A percentile compares a stretch with the other conserved stretches of the same genome.
Conservation (phyloP, 176 grass and related monocot species). For the Oryza punctata region DNA sequence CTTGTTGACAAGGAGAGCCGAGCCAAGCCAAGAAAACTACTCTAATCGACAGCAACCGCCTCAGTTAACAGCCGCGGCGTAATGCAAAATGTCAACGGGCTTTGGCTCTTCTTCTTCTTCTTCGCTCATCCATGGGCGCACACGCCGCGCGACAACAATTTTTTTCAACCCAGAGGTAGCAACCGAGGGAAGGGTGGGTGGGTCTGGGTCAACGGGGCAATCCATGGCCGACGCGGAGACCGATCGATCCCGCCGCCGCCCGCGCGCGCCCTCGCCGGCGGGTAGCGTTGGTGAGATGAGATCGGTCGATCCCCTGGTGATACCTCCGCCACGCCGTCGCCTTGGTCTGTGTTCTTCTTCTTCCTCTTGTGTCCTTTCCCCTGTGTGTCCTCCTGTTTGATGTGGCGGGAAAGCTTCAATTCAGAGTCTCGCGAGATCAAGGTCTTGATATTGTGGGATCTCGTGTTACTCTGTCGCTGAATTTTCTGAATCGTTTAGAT, state of each 20-base stretch:
- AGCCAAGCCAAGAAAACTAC: neutral
- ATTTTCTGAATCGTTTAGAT: neutral
- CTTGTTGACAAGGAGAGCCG: neutral
- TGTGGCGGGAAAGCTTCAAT: neutral
- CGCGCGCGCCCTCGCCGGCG: neutral
- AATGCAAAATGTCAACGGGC: neutral
- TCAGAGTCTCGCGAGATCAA: too few species aligned
- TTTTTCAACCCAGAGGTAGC: neutral
- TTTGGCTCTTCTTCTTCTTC: neutral
- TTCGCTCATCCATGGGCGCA: too few species aligned
- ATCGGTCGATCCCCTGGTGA: conserved; percentile 21
- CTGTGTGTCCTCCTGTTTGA: neutral
- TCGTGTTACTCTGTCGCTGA: neutral
- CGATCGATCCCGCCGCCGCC: neutral
- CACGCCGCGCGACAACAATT: neutral
- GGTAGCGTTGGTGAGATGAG: too few species aligned
- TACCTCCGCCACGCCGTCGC: neutral
- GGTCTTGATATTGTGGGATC: neutral
- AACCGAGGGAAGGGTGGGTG: neutral
- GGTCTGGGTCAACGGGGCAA: conserved; percentile 28
- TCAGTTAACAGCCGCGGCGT: neutral
- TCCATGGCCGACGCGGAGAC: neutral
- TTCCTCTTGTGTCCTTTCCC: neutral
- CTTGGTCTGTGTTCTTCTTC: neutral
- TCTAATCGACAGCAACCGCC: neutral